Base-by-base conservation (phyloP, 768 basidiomycete species). In the Naganishia friedmannii region DNA sequence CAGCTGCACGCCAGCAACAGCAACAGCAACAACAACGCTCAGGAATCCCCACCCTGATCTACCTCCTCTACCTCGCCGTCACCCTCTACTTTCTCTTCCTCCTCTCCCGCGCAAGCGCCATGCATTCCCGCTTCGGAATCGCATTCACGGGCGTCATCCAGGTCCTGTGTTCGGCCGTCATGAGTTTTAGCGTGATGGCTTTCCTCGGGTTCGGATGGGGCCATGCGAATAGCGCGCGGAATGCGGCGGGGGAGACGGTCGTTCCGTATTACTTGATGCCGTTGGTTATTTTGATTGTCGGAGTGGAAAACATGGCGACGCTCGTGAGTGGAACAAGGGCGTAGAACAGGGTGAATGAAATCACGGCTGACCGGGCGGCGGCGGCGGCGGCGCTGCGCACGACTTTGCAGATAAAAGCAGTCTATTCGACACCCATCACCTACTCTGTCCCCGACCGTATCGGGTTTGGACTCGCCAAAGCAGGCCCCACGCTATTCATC, bases 301-400 rank as follows among this genome's bases (percentile, higher is more conserved):
- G 95, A 2, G 90, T 92, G 2, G 95, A 98, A 83, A 98, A 97
- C 76, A 97, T 98, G 94, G 91, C 93, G 78, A 90, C 89, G 75
- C 84, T 99, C 78, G 93, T 93, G 79, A 72, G 88, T 70, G n/a
- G n/a, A n/a, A n/a, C n/a, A n/a, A n/a, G n/a, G n/a, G n/a, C n/a
- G n/a, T n/a, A n/a, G n/a, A n/a, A n/a, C n/a, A n/a, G n/a, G n/a
- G n/a, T n/a, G n/a, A n/a, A n/a, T n/a, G n/a, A n/a, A n/a, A n/a
- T n/a, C n/a, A n/a, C n/a, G n/a, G n/a, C n/a, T n/a, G n/a, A n/a
- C n/a, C n/a, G n/a, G n/a, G n/a, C n/a, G n/a, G n/a, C n/a, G n/a
- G n/a, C n/a, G n/a, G n/a, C n/a, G n/a, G n/a, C n/a, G n/a, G n/a
- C n/a, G n/a, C n/a, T n/a, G n/a, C 45, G 45, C 45, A 17, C 21